Evolutionary conservation across 148 eudicot genomes (phyloP).

Genomic region (Agrostemma githago): DNA sequence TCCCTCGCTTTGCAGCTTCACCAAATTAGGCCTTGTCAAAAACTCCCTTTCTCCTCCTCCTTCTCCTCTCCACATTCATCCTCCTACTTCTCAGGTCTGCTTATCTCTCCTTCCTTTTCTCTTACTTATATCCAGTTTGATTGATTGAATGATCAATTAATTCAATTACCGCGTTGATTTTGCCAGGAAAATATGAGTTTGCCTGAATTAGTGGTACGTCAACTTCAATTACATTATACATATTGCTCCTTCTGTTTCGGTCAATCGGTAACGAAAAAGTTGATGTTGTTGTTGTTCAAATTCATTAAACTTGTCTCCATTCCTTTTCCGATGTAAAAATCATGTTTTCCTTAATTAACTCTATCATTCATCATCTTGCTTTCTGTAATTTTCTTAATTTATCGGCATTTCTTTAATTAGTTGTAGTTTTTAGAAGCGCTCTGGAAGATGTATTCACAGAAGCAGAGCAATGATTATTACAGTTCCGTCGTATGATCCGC

Average conservation of each 20-base stretch:
- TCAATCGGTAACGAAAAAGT: background rate
- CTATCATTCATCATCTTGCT: background rate
- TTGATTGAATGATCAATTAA: too few relatives aligned
- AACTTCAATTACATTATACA: background rate
- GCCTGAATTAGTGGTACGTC: slow-evolving; percentile 77
- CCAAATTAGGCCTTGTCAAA: slow-evolving; percentile 35
- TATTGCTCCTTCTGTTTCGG: background rate
- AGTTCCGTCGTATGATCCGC: slow-evolving; percentile 8
- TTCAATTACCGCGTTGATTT: background rate
- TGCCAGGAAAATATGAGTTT: slow-evolving; percentile 55
- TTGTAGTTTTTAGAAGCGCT: slow-evolving; percentile 1
- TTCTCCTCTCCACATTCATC: slow-evolving; percentile 54
- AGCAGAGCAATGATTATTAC: slow-evolving; percentile 7
- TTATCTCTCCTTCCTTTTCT: background rate
- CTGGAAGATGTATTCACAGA: slow-evolving; percentile 8
- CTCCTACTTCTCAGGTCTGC: slow-evolving; percentile 37
- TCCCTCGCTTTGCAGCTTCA: slow-evolving; percentile 15
- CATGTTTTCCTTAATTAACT: background rate
- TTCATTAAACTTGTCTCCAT: background rate
- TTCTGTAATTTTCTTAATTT: too few relatives aligned
- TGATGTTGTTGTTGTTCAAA: background rate
- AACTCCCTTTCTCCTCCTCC: slow-evolving; percentile 33
- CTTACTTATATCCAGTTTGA: background rate
- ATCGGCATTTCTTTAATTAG: too few relatives aligned
- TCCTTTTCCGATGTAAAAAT: background rate